Conservation (phyloP, 2,329 filamentous ascomycete species). For the Ceratocystiopsis sp. region DNA sequence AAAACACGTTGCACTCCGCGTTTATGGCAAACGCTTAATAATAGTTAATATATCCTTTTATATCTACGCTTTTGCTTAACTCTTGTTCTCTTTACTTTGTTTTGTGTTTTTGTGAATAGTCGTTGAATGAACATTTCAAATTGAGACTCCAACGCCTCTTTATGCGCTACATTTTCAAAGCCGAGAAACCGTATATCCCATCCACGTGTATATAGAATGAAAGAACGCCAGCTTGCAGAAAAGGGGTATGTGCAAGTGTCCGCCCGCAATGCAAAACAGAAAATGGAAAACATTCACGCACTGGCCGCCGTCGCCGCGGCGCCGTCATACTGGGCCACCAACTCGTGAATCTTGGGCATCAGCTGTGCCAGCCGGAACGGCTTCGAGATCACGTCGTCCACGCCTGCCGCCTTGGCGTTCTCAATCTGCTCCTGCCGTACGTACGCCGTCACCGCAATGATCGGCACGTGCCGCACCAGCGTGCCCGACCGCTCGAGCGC, state of each 20-base stretch:
- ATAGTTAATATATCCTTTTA: background rate
- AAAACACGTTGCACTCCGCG: background rate
- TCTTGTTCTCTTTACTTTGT: no score
- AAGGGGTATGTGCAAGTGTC: no score
- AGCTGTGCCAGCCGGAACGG: slow-evolving; percentile 62
- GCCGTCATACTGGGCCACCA: slow-evolving; percentile 23
- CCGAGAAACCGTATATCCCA: no score
- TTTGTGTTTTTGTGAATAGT: no score
- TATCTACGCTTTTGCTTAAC: no score
- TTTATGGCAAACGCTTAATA: background rate
- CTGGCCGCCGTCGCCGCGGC: no score
- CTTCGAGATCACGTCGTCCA: slow-evolving; percentile 66
- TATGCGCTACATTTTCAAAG: no score
- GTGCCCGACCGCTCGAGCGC: slow-evolving; percentile 46
- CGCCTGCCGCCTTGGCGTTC: slow-evolving; percentile 53
- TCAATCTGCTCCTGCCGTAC: slow-evolving; percentile 58
- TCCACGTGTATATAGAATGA: no score
- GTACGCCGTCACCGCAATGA: slow-evolving; percentile 73
- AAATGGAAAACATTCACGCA: background rate
- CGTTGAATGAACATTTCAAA: no score
- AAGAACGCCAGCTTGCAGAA: no score
- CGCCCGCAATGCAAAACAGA: background rate
- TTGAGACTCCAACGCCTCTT: no score
- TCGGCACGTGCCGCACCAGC: slow-evolving; percentile 50
- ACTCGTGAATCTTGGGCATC: slow-evolving; percentile 47